Evolutionary conservation across 2,329 filamentous ascomycete genomes (phyloP), one percentile per base, ranked within the genome.

Genomic region (Aspergillus eucalypticola): DNA sequence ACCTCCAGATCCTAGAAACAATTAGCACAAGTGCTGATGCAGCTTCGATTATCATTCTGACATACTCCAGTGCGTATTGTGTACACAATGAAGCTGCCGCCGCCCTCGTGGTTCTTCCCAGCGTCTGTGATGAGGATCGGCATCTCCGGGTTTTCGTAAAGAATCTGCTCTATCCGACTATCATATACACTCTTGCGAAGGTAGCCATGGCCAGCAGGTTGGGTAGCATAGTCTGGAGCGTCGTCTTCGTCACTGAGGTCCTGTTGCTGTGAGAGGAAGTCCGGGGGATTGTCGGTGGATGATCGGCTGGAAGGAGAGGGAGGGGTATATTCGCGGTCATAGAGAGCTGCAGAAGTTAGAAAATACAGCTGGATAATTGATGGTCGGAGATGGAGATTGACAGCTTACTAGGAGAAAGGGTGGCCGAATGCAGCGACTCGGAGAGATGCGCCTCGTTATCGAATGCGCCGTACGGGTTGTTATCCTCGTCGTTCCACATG

Each of bases 401-500:
- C 10, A 62, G 82, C 85, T 83, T 80, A 90, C 85, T 69, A 48
- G 75, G 69, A 64, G 79, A 75, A 59, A 77, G 64, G n/a, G 71
- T 71, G 32, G 70, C 69, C 50, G 88, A 88, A 41, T 88, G 90
- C 57, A 86, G 81, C 21, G 88, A 86, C 72, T 89, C 87, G 19
- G 83, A 91, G 49, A 87, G 84, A 75, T 90, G 87, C 63, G 90
- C 91, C 76, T 96, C 91, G 70, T 90, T 90, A 76, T 95, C 91
- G 81, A 96, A 97, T 77, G 91, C 94, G 71, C 92, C 93, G 73
- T 98, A 97, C 5, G 94, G 94, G 76, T 98, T 98, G 80, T 98
- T 98, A 74, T 98, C 92, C 80, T 98, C 94, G 82, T 98, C 93
- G 84, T 97, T 96, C 94, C 94, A 98, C 94, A 98, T 98, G 68